Evolutionary conservation across 192 early-diverging fungal species (phyloP), one percentile per base, ranked within the genome.

Genomic region (Paraglomus occultum): DNA sequence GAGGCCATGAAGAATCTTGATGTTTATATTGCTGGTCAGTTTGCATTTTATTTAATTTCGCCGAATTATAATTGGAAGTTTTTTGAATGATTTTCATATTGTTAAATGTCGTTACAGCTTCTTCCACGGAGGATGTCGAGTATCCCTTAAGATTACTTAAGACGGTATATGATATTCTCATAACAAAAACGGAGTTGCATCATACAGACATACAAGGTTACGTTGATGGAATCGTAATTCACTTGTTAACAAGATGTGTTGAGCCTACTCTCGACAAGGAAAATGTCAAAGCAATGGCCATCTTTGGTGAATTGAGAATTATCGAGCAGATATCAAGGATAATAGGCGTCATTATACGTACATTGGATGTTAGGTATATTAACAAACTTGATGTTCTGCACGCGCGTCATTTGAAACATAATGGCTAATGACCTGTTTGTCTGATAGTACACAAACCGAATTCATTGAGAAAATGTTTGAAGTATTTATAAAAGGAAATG

Each of bases 1-100:
- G 66, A 74, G 31, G 72, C 88, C 46, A 55, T 88, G 40, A 72
- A 80, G 39, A 85, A 86, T 64, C 76, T 89, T 12, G 78, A 84
- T 40, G 61, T 63, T 44, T 70, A 71, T 38, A 64, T 53, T 54
- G 17, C 67, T 12, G 14, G 67, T 70, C 57, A 59, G 44, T 57
- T 48, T 51, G 38, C 15, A 43, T 47, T 66, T 6, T 23, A 57
- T 57, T 57, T 31, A 57, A 11, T 4, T 31, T 23, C 17, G 14
- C 15, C 38, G 43, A 14, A 2, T 9, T 18, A 12, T 60, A 14
- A 14, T 39, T 3, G 31, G 31, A 39, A n/a, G 18, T 5, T 63
- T 61, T 1, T 47, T 15, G 18, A 31, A 47, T 4, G 14, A 15
- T 46, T 51, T 15, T 55, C 17, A 46, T 42, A 51, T 17, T 45